Percentiles rank a stretch among this genome's conserved stretches.
These are phyloP conservation scores for Camelina hispida DNA, from an alignment of 345 rosid genomes.

Conservation along the genomic window DNA sequence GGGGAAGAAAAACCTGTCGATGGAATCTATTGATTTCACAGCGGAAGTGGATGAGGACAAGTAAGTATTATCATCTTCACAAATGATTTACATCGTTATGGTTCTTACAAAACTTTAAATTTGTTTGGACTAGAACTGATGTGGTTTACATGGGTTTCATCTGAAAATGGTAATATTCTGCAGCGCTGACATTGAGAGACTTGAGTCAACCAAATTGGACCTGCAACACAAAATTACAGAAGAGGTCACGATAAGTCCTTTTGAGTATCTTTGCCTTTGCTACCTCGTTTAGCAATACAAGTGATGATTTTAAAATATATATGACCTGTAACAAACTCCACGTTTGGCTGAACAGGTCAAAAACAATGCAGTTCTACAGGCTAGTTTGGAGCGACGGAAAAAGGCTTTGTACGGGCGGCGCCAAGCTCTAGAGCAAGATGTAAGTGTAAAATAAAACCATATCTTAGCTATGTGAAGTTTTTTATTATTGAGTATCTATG, in stretches of 20 bases:
- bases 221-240: slow-evolving; percentile 66
- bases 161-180: slow-evolving; percentile 22
- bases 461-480: slow-evolving; percentile 12
- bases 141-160: slow-evolving; percentile 15
- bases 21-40: slow-evolving; percentile 70
- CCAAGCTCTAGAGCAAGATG: slow-evolving; percentile 74
- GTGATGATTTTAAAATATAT: slow-evolving; percentile 11
- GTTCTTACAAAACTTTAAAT: slow-evolving; percentile 11
- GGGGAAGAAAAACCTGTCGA: slow-evolving; percentile 82
- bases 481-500: slow-evolving; percentile 6
- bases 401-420: slow-evolving; percentile 68
- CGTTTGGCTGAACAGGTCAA: slow-evolving; percentile 53
- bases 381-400: slow-evolving; percentile 67
- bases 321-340: slow-evolving; percentile 21
- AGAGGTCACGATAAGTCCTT: slow-evolving; percentile 58
- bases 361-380: slow-evolving; percentile 65
- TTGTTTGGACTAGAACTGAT: slow-evolving; percentile 13
- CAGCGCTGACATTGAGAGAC: slow-evolving; percentile 74
- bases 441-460: slow-evolving; percentile 47
- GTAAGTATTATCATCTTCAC: slow-evolving; percentile 59
- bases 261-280: slow-evolving; percentile 5
- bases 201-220: slow-evolving; percentile 66
- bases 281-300: slow-evolving; percentile 22
- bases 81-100: slow-evolving; percentile 30
- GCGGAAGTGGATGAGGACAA: slow-evolving; percentile 59